These are phyloP conservation scores for Penicillium paneum DNA, from an alignment of 2,329 filamentous ascomycete species.

Conservation along the genomic window DNA sequence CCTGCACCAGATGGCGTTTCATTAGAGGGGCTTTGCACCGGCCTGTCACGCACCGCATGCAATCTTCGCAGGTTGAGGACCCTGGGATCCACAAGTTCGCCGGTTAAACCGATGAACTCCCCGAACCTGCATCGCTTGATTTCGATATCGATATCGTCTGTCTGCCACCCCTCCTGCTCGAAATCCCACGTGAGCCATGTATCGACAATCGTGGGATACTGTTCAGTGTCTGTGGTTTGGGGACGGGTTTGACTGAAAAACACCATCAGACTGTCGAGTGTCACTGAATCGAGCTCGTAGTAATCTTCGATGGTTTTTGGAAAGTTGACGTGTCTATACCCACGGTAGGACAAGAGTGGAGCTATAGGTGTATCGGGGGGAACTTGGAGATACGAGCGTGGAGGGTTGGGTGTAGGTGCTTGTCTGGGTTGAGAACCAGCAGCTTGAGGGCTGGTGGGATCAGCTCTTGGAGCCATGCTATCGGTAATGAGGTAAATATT, in stretches of 20 bases:
- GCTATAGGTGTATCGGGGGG: neutral
- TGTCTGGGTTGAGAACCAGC: neutral
- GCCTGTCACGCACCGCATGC: neutral
- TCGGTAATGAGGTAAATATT: neutral
- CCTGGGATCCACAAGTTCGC: neutral
- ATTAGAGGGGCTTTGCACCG: too few species aligned
- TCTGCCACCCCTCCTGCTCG: too few species aligned
- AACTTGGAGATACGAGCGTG: neutral
- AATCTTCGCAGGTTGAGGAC: neutral
- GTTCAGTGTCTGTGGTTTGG: neutral
- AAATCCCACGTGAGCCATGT: neutral
- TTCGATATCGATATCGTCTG: neutral
- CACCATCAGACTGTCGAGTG: neutral
- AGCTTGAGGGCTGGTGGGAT: too few species aligned
- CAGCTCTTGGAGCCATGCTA: neutral
- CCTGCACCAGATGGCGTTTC: neutral
- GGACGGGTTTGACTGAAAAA: neutral
- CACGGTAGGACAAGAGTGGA: neutral
- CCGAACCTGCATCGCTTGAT: neutral
- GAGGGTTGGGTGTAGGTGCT: neutral
- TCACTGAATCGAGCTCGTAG: neutral
- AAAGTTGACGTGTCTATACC: neutral
- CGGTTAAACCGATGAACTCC: neutral
- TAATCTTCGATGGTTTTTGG: neutral
- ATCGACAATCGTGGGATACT: neutral